Evolutionary conservation across 768 basidiomycete genomes (phyloP), one percentile per base, ranked within the genome.

Genomic region (Fistulinella prunicolor): DNA sequence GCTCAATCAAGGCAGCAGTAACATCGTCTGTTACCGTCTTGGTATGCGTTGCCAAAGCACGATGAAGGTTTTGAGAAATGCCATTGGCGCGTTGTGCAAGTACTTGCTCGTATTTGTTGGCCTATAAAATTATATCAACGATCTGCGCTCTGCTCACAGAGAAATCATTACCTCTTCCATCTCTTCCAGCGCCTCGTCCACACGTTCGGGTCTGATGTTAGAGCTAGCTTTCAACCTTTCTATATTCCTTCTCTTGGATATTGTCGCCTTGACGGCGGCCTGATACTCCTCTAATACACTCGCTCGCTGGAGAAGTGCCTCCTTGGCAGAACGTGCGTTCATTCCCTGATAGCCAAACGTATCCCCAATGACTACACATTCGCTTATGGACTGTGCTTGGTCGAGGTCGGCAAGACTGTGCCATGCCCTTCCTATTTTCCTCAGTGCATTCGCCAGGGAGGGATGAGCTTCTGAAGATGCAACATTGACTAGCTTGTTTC

Each of bases 291-390:
- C 95, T 51, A 97, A 72, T 9, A 96, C 91, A 8, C 82, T 81
- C 0, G 92, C 90, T 9, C 96, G 85, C 74, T 94, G 91, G 44
- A 83, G 79, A 9, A 98, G 70, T 0, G 96, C 94, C 66, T 95
- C 93, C 66, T 96, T 97, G 2, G 96, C 96, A 17, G 94, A 91
- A 38, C 88, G 80, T n/a, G 96, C 93, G 61, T 99, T 98, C 71
- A 94, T 77, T 17, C 94, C 90, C 67, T 98, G 94, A 68, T 99
- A 99, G 2, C 93, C 93, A 44, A 98, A 73, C 0, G 92, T 86
- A 68, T 99, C 96, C n/a, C 94, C 94, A 22, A 99, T 70, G 36
- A 97, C 86, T 23, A 98, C 91, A 57, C 90, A 92, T 76, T 97
- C 95, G 58, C 88, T 93, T 51, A 93, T 89, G 26, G 91, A 83